Conservation (phyloP, 495 filamentous ascomycete genomes). For the Talaromyces thailandensis region DNA sequence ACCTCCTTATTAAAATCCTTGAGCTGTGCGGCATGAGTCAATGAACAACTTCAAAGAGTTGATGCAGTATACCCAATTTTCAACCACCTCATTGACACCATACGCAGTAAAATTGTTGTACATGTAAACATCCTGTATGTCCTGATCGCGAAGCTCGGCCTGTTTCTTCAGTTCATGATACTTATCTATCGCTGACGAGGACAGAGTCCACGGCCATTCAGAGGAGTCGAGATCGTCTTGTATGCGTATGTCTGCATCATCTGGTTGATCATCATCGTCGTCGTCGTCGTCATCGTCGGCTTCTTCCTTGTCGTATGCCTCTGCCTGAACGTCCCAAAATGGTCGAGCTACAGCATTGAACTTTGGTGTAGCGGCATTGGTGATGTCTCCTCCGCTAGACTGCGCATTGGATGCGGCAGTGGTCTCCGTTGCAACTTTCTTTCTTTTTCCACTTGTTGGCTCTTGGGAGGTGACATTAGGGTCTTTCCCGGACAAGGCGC, state of each 20-base stretch:
- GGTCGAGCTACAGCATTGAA: neutral
- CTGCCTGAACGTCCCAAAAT: neutral
- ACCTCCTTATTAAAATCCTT: neutral
- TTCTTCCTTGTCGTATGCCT: neutral
- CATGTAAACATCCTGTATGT: neutral
- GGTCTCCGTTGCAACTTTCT: neutral
- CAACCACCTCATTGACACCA: conserved; percentile 2
- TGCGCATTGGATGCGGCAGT: neutral
- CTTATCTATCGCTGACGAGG: neutral
- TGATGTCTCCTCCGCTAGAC: neutral
- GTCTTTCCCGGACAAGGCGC: neutral
- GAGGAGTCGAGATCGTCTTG: neutral
- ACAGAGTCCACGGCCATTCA: conserved; percentile 2
- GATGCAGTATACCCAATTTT: neutral
- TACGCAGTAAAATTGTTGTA: conserved; percentile 6
- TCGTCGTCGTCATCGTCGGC: neutral
- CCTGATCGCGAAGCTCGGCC: conserved; percentile 2
- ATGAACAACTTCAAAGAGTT: neutral
- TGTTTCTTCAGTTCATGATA: conserved; percentile 3
- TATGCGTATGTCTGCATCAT: neutral
- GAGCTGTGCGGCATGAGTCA: conserved; percentile 1
- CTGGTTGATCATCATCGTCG: neutral
- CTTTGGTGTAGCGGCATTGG: neutral
- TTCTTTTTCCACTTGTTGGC: neutral
- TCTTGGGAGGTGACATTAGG: neutral